Percentiles rank a stretch among this genome's conserved stretches.
These are phyloP conservation scores for Macrolepiota dolichaula DNA, from an alignment of 768 basidiomycete genomes.

Conservation along the genomic window DNA sequence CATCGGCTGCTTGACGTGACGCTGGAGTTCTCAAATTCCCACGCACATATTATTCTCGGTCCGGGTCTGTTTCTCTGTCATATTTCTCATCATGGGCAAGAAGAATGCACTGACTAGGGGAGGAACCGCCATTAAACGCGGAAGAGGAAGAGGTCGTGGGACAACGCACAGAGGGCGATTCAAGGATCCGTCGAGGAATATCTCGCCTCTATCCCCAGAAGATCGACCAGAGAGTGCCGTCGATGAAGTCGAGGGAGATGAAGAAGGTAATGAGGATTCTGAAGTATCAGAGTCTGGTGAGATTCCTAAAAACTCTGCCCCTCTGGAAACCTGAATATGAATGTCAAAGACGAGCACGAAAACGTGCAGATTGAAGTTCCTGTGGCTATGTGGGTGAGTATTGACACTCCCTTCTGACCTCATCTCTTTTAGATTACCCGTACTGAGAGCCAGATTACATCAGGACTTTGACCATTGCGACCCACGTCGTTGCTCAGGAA, in stretches of 20 bases:
- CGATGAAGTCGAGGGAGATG: constrained; percentile 41
- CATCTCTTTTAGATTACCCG: neutral
- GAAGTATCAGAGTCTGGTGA: constrained; percentile 19
- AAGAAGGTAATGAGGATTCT: constrained; percentile 30
- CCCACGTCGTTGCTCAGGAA: constrained; percentile 77
- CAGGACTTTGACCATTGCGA: constrained; percentile 99
- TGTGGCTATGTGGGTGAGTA: constrained; percentile 94
- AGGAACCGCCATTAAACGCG: constrained; percentile 29
- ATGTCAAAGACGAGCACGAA: constrained; percentile 20
- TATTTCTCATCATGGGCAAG: constrained; percentile 30
- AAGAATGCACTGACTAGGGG: constrained; percentile 31
- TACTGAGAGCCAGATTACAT: neutral
- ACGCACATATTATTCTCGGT: neutral
- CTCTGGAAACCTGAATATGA: constrained; percentile 5
- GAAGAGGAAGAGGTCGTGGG: constrained; percentile 32
- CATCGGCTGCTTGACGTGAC: neutral
- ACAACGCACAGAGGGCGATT: constrained; percentile 21
- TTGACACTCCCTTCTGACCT: neutral
- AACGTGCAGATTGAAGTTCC: constrained; percentile 57
- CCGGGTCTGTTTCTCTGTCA: neutral
- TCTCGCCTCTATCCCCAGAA: constrained; percentile 15
- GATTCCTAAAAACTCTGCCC: neutral
- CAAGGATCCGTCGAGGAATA: neutral
- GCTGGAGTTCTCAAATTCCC: neutral
- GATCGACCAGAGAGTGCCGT: constrained; percentile 58